Conservation (phyloP, 106 monocot genomes). For the Acorus gramineus region DNA sequence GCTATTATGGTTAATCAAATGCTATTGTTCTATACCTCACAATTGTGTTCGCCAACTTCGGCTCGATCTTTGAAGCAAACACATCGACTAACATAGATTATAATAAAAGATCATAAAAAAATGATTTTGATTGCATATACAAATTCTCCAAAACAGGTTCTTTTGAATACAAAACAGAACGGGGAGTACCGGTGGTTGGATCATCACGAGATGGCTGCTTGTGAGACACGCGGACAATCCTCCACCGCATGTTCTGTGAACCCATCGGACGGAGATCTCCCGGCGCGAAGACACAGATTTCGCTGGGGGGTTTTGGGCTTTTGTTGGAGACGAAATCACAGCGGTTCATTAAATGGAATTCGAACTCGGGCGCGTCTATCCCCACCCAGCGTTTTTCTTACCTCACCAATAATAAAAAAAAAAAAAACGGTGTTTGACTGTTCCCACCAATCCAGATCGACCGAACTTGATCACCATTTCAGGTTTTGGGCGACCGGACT, state of each 20-base stretch:
- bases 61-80: constrained; percentile 52
- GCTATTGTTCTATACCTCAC: constrained; percentile 30
- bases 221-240: constrained; percentile 39
- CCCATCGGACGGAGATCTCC: too few relatives aligned
- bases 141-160: neutral
- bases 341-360: too few relatives aligned
- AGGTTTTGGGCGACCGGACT: too few relatives aligned
- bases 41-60: constrained; percentile 44
- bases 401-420: too few relatives aligned
- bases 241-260: constrained; percentile 22
- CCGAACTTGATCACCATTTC: too few relatives aligned
- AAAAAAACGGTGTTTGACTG: too few relatives aligned
- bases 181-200: constrained; percentile 14
- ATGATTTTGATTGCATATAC: neutral
- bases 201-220: constrained; percentile 11
- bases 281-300: too few relatives aligned
- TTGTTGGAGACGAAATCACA: too few relatives aligned
- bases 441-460: too few relatives aligned
- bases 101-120: constrained; percentile 3
- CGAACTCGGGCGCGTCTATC: too few relatives aligned
- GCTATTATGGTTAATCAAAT: neutral
- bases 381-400: too few relatives aligned
- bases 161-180: neutral
- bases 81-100: constrained; percentile 32
- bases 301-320: too few relatives aligned